Percentiles rank a stretch among this genome's conserved stretches.
Conservation (phyloP, 371 early-diverging fungal species). For the Lichtheimia corymbifera region DNA sequence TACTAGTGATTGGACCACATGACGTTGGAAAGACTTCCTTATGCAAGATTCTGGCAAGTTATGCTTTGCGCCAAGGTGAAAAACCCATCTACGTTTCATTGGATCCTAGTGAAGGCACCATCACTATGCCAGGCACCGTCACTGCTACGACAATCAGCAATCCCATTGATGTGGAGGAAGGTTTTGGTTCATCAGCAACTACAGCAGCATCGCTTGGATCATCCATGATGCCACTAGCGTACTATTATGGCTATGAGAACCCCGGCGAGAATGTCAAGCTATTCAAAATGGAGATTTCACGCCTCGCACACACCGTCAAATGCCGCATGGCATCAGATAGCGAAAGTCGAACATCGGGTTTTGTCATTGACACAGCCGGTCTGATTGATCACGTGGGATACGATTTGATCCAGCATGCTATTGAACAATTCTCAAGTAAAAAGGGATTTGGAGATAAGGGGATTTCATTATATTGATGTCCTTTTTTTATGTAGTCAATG, state of each 20-base stretch:
- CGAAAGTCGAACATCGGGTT: slow-evolving; percentile 65
- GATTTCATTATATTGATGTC: neutral
- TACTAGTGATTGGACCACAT: slow-evolving; percentile 87
- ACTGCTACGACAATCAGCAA: slow-evolving; percentile 76
- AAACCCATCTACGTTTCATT: slow-evolving; percentile 84
- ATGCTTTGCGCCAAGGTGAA: slow-evolving; percentile 75
- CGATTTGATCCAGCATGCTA: slow-evolving; percentile 64
- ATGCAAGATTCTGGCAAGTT: slow-evolving; percentile 81
- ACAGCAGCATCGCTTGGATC: slow-evolving; percentile 68
- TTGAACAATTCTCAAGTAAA: slow-evolving; percentile 69
- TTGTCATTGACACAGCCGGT: slow-evolving; percentile 70
- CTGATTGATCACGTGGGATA: slow-evolving; percentile 66
- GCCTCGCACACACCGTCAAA: slow-evolving; percentile 68
- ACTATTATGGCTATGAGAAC: slow-evolving; percentile 87
- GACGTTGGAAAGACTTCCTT: slow-evolving; percentile 93
- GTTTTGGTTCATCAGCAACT: slow-evolving; percentile 78
- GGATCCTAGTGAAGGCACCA: slow-evolving; percentile 83
- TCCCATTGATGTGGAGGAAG: slow-evolving; percentile 85
- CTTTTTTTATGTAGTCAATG: slow-evolving; percentile 56
- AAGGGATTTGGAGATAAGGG: neutral
- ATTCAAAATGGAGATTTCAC: slow-evolving; percentile 64
- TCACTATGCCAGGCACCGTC: slow-evolving; percentile 86
- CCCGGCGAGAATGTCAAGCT: slow-evolving; percentile 79
- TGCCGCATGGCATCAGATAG: slow-evolving; percentile 66
- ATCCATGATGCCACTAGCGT: slow-evolving; percentile 79